Evolutionary conservation across 108 stramenopile genomes (phyloP).

Genomic region (Skeletonema tropicum): DNA sequence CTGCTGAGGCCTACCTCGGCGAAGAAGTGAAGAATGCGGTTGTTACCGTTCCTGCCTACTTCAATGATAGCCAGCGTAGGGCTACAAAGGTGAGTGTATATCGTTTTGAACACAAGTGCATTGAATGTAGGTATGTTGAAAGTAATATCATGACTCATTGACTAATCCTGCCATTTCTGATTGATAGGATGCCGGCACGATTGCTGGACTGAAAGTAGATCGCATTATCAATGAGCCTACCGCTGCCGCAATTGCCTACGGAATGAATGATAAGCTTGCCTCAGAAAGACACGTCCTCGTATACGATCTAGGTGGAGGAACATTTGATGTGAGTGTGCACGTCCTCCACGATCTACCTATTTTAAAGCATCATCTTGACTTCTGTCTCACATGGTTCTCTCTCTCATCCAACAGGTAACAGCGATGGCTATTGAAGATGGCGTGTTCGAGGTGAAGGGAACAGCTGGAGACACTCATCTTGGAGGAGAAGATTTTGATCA

Average conservation of each 20-base stretch:
- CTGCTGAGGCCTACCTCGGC: slow-evolving; percentile 75
- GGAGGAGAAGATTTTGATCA: slow-evolving; percentile 88
- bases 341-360: too few relatives aligned
- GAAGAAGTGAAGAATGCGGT: slow-evolving; percentile 76
- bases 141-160: neutral
- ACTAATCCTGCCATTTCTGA: neutral
- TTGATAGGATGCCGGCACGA: slow-evolving; percentile 68
- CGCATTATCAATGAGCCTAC: slow-evolving; percentile 90
- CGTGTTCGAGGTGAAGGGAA: slow-evolving; percentile 80
- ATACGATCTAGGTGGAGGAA: slow-evolving; percentile 81
- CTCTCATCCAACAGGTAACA: slow-evolving; percentile 94
- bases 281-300: slow-evolving; percentile 72
- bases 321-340: slow-evolving; percentile 62
- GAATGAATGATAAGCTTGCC: slow-evolving; percentile 79
- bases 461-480: slow-evolving; percentile 80
- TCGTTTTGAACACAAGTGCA: neutral
- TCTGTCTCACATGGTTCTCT: slow-evolving; percentile 93
- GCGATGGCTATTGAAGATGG: slow-evolving; percentile 77
- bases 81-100: slow-evolving; percentile 61
- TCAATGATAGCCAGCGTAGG: slow-evolving; percentile 91
- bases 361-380: slow-evolving; percentile 56
- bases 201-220: slow-evolving; percentile 72
- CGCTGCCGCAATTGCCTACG: slow-evolving; percentile 83
- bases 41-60: slow-evolving; percentile 90
- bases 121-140: neutral